A percentile compares a stretch with the other conserved stretches of the same genome.
Evolutionary conservation across 805 yeast genomes (phyloP).

Genomic region (Lipomyces oligophaga): DNA sequence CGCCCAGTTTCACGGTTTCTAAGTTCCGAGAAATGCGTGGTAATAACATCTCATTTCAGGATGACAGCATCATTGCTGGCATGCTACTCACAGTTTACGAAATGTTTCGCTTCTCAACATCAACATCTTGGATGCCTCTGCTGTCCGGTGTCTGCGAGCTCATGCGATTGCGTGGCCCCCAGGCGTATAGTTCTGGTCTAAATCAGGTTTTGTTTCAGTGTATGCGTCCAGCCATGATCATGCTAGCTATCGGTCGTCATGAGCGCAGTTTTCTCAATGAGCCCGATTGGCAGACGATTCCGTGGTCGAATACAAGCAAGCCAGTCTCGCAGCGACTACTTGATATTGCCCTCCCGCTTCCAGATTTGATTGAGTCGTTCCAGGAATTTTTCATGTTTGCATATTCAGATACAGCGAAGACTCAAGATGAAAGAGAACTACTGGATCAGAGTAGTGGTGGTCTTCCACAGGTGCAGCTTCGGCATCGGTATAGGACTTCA

Average conservation of each 20-base stretch:
- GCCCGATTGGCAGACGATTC: conserved; percentile 15
- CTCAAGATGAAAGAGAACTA: not conserved
- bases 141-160: conserved; percentile 15
- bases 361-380: conserved; percentile 4
- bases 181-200: conserved; percentile 9
- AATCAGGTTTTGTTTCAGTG: conserved; percentile 8
- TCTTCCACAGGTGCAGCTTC: conserved; percentile 1
- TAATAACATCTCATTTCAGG: conserved; percentile 12
- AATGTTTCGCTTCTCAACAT: conserved; percentile 3
- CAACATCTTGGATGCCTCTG: conserved; percentile 9
- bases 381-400: conserved; percentile 5
- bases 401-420: not conserved
- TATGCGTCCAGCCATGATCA: conserved; percentile 8
- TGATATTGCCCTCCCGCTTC: conserved; percentile 15
- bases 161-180: conserved; percentile 17
- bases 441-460: no score
- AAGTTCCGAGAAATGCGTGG: conserved; percentile 9
- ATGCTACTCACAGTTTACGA: conserved; percentile 17
- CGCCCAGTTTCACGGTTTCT: not conserved
- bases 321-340: conserved; percentile 4
- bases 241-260: conserved; percentile 6
- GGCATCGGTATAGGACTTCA: not conserved
- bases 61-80: conserved; percentile 16
- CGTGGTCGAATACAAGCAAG: conserved; percentile 3
- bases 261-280: conserved; percentile 10